Percentiles rank a stretch among this genome's conserved stretches.
Conservation (phyloP, 179 eudicot genomes). For the Drosera spatulata region DNA sequence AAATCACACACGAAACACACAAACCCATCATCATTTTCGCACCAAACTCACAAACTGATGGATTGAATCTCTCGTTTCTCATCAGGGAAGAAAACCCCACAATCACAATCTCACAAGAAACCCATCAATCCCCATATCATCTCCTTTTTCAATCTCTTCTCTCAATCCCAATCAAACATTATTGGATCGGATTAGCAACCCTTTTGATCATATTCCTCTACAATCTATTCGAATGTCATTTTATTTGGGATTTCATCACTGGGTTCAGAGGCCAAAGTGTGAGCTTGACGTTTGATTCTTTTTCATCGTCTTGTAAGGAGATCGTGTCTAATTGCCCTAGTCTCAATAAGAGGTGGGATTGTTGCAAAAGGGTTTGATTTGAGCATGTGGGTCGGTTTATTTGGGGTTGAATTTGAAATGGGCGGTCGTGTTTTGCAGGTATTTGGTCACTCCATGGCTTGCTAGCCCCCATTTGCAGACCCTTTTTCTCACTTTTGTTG, state of each 20-base stretch:
- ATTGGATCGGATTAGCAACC: constrained; percentile 18
- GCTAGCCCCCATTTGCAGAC: constrained; percentile 94
- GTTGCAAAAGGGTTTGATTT: no score
- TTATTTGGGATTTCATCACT: constrained; percentile 45
- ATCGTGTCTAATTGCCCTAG: constrained; percentile 65
- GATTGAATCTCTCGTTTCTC: no score
- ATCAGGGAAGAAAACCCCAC: no score
- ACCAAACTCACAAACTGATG: no score
- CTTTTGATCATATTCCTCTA: constrained; percentile 28
- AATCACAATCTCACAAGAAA: neutral
- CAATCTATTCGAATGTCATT: constrained; percentile 65
- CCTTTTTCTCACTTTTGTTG: constrained; percentile 58
- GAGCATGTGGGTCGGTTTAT: no score
- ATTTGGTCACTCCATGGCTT: constrained; percentile 85
- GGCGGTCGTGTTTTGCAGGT: constrained; percentile 26
- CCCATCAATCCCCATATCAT: constrained; percentile 23
- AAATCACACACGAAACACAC: no score
- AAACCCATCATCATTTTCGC: no score
- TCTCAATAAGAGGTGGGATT: no score
- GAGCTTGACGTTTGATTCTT: constrained; percentile 37
- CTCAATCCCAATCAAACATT: constrained; percentile 54
- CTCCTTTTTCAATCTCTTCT: constrained; percentile 25
- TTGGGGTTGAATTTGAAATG: constrained; percentile 33
- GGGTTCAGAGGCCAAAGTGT: constrained; percentile 63
- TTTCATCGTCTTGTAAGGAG: constrained; percentile 44